Evolutionary conservation across 352 stramenopile genomes (phyloP).

Genomic region (Ophiocytium majus): DNA sequence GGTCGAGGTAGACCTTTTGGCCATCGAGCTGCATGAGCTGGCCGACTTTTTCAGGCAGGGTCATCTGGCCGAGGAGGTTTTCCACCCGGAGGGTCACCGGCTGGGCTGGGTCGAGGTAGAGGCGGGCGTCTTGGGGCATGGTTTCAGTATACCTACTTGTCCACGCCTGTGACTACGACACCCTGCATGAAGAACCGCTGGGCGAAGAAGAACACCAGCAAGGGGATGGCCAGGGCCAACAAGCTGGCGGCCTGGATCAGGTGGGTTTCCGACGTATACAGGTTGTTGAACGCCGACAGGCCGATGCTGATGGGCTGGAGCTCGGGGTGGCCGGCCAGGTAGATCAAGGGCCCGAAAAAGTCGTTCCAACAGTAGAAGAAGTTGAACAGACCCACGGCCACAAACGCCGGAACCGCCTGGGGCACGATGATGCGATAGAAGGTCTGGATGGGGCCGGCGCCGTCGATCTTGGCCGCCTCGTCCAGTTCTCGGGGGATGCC

Average conservation of each 20-base stretch:
- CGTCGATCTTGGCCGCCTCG: constrained; percentile 13
- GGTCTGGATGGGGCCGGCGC: neutral
- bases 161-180: neutral
- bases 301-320: neutral
- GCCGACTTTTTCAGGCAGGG: too few species aligned
- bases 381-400: neutral
- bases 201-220: constrained; percentile 3
- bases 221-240: neutral
- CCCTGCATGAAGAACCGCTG: neutral
- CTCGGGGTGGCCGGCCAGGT: neutral
- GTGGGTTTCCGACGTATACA: neutral
- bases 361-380: neutral
- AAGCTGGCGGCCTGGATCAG: constrained; percentile 2
- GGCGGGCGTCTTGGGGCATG: too few species aligned
- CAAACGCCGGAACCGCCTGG: neutral
- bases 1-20: too few species aligned
- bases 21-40: too few species aligned
- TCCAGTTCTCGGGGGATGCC: neutral
- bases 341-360: neutral
- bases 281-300: neutral
- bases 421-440: neutral
- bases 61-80: too few species aligned
- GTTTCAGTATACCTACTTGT: too few species aligned
- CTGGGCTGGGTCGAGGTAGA: too few species aligned
- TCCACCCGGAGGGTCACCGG: too few species aligned